Percentiles rank a stretch among this genome's conserved stretches.
Conservation (phyloP, 78 protist species). For the Reticulomyxa filosa region DNA sequence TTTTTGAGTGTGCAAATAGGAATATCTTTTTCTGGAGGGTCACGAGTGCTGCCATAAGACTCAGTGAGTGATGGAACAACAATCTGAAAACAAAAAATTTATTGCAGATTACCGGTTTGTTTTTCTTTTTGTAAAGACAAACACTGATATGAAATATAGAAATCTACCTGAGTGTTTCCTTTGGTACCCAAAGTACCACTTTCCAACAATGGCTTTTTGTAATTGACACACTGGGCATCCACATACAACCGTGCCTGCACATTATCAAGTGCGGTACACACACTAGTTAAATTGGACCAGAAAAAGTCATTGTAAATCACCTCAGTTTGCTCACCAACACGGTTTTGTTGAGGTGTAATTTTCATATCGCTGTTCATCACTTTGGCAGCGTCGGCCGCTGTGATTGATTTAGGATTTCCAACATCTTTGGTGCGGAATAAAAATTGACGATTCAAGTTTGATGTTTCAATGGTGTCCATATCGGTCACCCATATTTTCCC, state of each 20-base stretch:
- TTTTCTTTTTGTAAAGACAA: neutral
- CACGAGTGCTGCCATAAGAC: slow-evolving; percentile 11
- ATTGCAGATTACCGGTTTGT: too few relatives aligned
- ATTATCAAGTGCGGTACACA: slow-evolving; percentile 53
- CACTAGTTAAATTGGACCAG: slow-evolving; percentile 35
- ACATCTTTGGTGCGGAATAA: slow-evolving; percentile 28
- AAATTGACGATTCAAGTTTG: slow-evolving; percentile 38
- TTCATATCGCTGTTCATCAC: neutral
- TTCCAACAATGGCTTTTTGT: slow-evolving; percentile 40
- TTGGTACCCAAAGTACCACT: slow-evolving; percentile 46
- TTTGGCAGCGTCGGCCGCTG: slow-evolving; percentile 71
- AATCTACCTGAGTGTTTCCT: slow-evolving; percentile 27
- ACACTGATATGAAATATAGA: neutral
- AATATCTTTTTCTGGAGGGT: slow-evolving; percentile 47
- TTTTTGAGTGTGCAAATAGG: slow-evolving; percentile 47
- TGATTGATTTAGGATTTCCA: slow-evolving; percentile 51
- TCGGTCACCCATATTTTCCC: slow-evolving; percentile 28
- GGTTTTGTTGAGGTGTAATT: neutral
- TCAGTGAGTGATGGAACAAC: slow-evolving; percentile 5
- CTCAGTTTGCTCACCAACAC: slow-evolving; percentile 80
- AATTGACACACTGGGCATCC: slow-evolving; percentile 34
- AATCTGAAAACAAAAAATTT: neutral
- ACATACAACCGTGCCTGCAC: slow-evolving; percentile 46
- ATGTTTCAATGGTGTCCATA: slow-evolving; percentile 41
- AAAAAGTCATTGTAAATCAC: slow-evolving; percentile 63